Conservation (phyloP, 805 yeast genomes). For the Wickerhamomyces queroliae region DNA sequence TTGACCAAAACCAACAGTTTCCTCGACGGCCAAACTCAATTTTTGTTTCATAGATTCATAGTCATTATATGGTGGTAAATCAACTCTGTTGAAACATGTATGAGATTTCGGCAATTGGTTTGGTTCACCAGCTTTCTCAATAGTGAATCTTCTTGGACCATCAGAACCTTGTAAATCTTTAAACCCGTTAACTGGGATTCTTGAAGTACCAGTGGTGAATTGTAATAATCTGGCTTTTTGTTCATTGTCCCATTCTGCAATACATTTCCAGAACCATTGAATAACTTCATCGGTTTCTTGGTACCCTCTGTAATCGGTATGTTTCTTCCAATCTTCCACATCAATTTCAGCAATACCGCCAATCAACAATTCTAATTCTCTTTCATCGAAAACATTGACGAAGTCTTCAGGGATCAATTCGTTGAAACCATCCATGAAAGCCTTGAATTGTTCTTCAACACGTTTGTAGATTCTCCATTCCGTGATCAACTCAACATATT, state of each 20-base stretch:
- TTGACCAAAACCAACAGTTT: conserved; percentile 98
- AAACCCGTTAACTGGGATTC: conserved; percentile 98
- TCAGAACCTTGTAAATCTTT: conserved; percentile 98
- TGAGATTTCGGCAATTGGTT: conserved; percentile 94
- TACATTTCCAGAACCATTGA: conserved; percentile 98
- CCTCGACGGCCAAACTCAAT: conserved; percentile 94
- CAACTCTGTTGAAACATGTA: conserved; percentile 98
- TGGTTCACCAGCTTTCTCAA: conserved; percentile 95
- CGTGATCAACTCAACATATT: conserved; percentile 88
- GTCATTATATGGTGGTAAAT: conserved; percentile 88
- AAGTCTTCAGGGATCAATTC: conserved; percentile 96
- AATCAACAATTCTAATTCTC: conserved; percentile 91
- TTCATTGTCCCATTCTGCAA: conserved; percentile 91
- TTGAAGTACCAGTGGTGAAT: conserved; percentile 97
- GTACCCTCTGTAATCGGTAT: conserved; percentile 97
- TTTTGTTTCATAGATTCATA: conserved; percentile 83
- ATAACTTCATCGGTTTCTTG: conserved; percentile 94
- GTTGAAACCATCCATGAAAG: conserved; percentile 95
- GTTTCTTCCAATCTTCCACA: conserved; percentile 98
- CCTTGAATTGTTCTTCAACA: conserved; percentile 92
- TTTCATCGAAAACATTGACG: conserved; percentile 94
- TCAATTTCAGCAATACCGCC: conserved; percentile 99
- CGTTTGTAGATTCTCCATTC: conserved; percentile 95
- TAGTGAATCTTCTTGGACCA: conserved; percentile 98
- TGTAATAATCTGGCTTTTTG: conserved; percentile 93